phyloP scores from a whole-genome alignment of 2,329 filamentous ascomycete genomes.

The Colletotrichum godetiae region DNA sequence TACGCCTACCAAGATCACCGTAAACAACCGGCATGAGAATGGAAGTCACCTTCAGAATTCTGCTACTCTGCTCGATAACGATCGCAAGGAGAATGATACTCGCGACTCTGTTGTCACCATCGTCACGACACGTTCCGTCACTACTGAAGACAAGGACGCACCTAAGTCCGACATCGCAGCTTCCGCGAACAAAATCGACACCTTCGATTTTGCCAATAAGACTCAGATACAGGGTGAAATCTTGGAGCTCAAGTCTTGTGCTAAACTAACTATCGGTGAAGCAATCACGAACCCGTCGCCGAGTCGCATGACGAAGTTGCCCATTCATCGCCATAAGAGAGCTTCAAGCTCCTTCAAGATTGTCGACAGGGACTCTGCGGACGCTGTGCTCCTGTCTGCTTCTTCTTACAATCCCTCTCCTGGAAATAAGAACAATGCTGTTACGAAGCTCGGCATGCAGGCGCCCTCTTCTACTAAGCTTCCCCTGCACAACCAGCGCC shows the following conservation, averaged over 20 bases:
- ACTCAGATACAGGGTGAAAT: neutral
- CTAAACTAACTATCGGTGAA: neutral
- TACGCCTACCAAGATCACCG: neutral
- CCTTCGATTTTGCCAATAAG: no score
- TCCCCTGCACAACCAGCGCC: neutral
- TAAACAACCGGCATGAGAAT: neutral
- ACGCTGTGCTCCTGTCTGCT: conserved; percentile 6
- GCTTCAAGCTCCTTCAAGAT: conserved; percentile 19
- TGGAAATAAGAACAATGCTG: neutral
- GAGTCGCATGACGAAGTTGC: neutral
- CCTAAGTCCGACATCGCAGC: neutral
- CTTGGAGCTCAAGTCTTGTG: neutral
- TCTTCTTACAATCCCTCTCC: neutral
- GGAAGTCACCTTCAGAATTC: neutral
- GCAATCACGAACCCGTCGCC: neutral
- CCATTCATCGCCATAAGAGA: conserved; percentile 27
- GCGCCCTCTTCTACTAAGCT: neutral
- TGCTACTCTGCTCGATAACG: neutral
- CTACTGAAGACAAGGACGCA: neutral
- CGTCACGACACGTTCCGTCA: neutral
- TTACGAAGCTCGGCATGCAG: neutral
- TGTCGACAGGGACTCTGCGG: conserved; percentile 2
- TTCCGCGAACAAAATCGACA: neutral
- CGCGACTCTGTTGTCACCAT: neutral
- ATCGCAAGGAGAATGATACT: neutral